Conservation (phyloP, 495 filamentous ascomycete genomes). For the Podospora anserina region DNA sequence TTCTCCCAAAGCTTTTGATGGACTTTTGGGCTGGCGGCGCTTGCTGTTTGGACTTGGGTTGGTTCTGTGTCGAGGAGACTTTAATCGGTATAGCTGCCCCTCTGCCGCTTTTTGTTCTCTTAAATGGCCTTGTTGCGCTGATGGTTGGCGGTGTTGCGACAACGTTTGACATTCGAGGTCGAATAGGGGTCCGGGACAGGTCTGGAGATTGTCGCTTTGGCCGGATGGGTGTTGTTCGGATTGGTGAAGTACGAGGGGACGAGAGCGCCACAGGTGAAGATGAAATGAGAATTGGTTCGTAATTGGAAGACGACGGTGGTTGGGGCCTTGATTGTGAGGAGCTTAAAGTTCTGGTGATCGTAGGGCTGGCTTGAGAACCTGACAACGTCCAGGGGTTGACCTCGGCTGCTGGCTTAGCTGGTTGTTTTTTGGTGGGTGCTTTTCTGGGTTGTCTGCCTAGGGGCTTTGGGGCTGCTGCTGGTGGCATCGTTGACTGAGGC, state of each 20-base stretch:
- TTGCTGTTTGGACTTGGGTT: neutral
- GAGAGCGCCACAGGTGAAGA: conserved; percentile 39
- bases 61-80: neutral
- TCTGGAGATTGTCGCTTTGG: conserved; percentile 15
- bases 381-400: conserved; percentile 46
- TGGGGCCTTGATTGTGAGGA: conserved; percentile 16
- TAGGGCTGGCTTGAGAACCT: conserved; percentile 39
- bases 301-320: neutral
- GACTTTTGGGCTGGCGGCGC: neutral
- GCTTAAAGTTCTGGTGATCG: conserved; percentile 21
- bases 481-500: conserved; percentile 16
- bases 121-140: conserved; percentile 21
- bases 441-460: conserved; percentile 37
- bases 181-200: conserved; percentile 1
- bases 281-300: conserved; percentile 41
- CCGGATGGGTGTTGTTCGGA: conserved; percentile 9
- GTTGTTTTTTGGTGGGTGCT: conserved; percentile 18
- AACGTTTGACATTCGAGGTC: conserved; percentile 1
- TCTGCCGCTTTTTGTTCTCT: conserved; percentile 27
- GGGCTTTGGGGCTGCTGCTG: conserved; percentile 12
- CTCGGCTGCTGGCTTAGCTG: conserved; percentile 24
- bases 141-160: neutral
- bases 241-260: conserved; percentile 21
- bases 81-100: neutral
- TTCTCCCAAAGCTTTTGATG: neutral